A percentile compares a stretch with the other conserved stretches of the same genome.
Conservation (phyloP, 495 filamentous ascomycete species). For the Penicillium daleae region DNA sequence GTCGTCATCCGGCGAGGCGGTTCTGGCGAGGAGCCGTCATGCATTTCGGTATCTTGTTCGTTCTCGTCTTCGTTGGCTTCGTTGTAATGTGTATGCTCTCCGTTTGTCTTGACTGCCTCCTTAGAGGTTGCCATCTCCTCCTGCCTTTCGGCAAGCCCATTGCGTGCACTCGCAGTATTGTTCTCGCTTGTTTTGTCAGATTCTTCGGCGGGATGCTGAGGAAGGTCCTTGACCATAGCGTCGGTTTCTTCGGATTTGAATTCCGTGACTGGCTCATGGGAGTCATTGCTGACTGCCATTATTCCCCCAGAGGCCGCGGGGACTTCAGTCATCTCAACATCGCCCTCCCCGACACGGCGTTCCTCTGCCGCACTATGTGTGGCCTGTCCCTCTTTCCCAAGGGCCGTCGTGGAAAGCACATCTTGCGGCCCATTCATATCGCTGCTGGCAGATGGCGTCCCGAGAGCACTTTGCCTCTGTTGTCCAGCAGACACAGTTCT, state of each 20-base stretch:
- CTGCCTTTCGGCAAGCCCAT: constrained; percentile 8
- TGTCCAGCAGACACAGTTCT: constrained; percentile 24
- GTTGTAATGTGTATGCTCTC: neutral
- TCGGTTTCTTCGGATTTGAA: constrained; percentile 49
- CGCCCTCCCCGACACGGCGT: constrained; percentile 25
- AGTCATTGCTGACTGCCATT: too few relatives aligned
- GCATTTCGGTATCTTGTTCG: constrained; percentile 44
- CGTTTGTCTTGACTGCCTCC: constrained; percentile 16
- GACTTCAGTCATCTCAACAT: constrained; percentile 53
- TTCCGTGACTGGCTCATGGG: constrained; percentile 23
- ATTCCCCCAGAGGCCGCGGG: constrained; percentile 10
- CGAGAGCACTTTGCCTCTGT: constrained; percentile 21
- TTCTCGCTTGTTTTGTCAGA: constrained; percentile 20
- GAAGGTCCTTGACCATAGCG: constrained; percentile 43
- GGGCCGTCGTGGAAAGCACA: constrained; percentile 6
- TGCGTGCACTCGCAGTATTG: neutral
- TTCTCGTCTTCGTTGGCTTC: constrained; percentile 25
- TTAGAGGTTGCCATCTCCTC: constrained; percentile 16
- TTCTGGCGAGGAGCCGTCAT: constrained; percentile 42
- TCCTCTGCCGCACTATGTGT: constrained; percentile 15
- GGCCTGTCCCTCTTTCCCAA: constrained; percentile 13
- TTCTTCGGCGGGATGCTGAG: constrained; percentile 34
- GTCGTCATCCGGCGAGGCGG: constrained; percentile 71
- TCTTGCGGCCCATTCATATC: constrained; percentile 16
- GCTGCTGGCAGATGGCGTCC: constrained; percentile 10